phyloP scores from a whole-genome alignment of 768 basidiomycete genomes.

The Gyrodon lividus region DNA sequence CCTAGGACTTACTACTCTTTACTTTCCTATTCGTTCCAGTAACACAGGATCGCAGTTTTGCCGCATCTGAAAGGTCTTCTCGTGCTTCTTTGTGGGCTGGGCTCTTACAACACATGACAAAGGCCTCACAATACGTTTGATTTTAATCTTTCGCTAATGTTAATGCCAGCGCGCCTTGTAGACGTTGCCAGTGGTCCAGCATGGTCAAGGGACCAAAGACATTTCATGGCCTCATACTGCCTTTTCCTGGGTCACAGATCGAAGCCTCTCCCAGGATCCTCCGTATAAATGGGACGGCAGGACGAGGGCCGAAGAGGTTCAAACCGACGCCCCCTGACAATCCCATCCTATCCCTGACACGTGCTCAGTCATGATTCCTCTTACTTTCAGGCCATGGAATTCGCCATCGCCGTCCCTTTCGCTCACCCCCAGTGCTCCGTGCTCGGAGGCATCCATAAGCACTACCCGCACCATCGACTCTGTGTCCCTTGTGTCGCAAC shows the following conservation, averaged over 20 bases:
- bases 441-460: slow-evolving; percentile 21
- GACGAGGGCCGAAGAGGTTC: slow-evolving; percentile 1
- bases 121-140: slow-evolving; percentile 20
- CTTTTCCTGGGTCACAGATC: slow-evolving; percentile 12
- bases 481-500: slow-evolving; percentile 20
- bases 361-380: slow-evolving; percentile 15
- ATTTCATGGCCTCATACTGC: slow-evolving; percentile 12
- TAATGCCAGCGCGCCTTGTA: slow-evolving; percentile 18
- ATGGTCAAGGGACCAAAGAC: slow-evolving; percentile 19
- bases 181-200: slow-evolving; percentile 12
- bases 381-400: slow-evolving; percentile 7
- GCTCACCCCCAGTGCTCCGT: slow-evolving; percentile 5
- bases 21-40: slow-evolving; percentile 9
- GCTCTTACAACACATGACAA: slow-evolving; percentile 28
- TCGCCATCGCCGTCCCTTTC: slow-evolving; percentile 1
- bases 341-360: background rate
- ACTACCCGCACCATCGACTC: slow-evolving; percentile 20
- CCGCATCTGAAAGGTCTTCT: slow-evolving; percentile 8
- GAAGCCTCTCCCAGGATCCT: slow-evolving; percentile 20
- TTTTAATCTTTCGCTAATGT: slow-evolving; percentile 29
- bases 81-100: slow-evolving; percentile 29
- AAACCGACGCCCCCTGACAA: slow-evolving; percentile 3
- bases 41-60: slow-evolving; percentile 7
- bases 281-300: slow-evolving; percentile 27
- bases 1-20: slow-evolving; percentile 17